Evolutionary conservation across 2,329 filamentous ascomycete species (phyloP).

Genomic region (Phaeosphaeriaceae sp.): DNA sequence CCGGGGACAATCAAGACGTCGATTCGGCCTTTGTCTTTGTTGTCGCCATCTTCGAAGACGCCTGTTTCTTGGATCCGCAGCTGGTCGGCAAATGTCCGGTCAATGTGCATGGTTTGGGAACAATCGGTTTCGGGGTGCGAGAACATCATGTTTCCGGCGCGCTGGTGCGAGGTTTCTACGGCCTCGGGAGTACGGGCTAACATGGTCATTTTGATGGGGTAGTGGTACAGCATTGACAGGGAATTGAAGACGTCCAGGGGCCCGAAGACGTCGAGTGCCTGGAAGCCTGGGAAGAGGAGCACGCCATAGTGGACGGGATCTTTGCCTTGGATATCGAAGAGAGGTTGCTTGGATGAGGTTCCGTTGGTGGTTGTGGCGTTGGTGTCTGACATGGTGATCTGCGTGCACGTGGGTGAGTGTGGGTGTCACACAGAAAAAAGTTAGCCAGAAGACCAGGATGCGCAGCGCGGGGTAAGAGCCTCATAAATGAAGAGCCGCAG

Average conservation of each 20-base stretch:
- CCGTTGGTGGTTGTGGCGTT: neutral
- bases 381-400: neutral
- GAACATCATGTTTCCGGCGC: conserved; percentile 21
- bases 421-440: neutral
- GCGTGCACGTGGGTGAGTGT: neutral
- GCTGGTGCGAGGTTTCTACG: conserved; percentile 27
- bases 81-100: conserved; percentile 24
- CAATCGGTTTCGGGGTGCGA: conserved; percentile 25
- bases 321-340: conserved; percentile 16
- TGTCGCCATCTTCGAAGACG: neutral
- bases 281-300: conserved; percentile 29
- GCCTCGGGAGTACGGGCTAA: conserved; percentile 29
- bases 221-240: conserved; percentile 33
- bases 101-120: conserved; percentile 23
- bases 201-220: conserved; percentile 36
- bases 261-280: conserved; percentile 48
- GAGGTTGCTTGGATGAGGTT: conserved; percentile 5
- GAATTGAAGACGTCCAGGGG: conserved; percentile 55
- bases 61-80: conserved; percentile 18
- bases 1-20: conserved; percentile 73
- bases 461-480: neutral
- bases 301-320: conserved; percentile 29
- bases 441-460: neutral
- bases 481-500: conserved; percentile 6
- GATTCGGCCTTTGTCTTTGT: conserved; percentile 15